phyloP scores from a whole-genome alignment of 148 eudicot species.

The Vaccinium macrocarpon region DNA sequence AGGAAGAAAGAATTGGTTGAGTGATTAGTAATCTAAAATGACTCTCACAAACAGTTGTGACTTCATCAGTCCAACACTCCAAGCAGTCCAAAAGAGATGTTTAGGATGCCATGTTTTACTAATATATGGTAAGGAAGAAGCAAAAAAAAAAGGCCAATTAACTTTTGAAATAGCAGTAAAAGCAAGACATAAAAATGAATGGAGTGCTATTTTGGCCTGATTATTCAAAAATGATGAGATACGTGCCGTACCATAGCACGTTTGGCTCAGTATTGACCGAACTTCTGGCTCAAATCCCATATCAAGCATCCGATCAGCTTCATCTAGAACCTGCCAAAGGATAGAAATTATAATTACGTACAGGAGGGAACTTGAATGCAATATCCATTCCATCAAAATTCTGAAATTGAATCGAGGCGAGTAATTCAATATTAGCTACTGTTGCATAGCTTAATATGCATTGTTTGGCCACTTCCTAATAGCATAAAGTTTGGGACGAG shows the following conservation, averaged over 20 bases:
- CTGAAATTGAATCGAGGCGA: not conserved
- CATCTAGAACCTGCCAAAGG: conserved; percentile 74
- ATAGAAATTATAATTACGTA: not conserved
- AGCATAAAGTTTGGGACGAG: not conserved
- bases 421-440: not conserved
- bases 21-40: not conserved
- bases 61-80: conserved; percentile 12
- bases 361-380: not conserved
- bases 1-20: conserved; percentile 5
- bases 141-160: not conserved
- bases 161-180: not conserved
- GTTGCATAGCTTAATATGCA: not conserved
- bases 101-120: not conserved
- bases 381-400: not conserved
- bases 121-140: not conserved
- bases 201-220: not conserved
- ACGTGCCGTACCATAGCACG: conserved; percentile 62
- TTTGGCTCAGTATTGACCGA: conserved; percentile 79
- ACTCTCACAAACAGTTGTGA: not conserved
- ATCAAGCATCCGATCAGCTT: conserved; percentile 99
- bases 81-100: not conserved
- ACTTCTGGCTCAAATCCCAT: conserved; percentile 99
- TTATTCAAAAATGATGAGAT: not conserved
- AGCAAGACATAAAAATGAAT: not conserved
- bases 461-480: not conserved